Evolutionary conservation across 306 rosid species (phyloP), one percentile per base, ranked within the genome.

Genomic region (Coriaria nepalensis): DNA sequence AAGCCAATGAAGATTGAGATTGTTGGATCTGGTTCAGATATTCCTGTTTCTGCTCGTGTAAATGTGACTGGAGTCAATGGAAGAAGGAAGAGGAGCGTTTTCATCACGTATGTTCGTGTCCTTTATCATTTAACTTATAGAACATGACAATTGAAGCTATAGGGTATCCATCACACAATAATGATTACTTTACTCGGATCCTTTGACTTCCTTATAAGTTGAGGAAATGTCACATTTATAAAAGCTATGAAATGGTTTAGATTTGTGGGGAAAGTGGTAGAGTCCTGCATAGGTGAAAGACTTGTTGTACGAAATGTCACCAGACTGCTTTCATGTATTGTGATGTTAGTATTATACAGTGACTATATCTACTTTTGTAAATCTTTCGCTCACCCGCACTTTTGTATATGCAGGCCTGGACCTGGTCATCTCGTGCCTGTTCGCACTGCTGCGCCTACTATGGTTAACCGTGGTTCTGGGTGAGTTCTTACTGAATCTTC

Each of bases 1-100:
- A 90, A 65, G 71, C 98, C 94, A 45, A 90, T 90, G 94, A 90
- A 86, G 78, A 75, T 90, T 44, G 94, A 90, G 73, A 56, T 90
- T 47, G 81, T 90, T 43, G 98, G 98, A 48, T 38, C 80, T 39
- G 75, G 67, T 65, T 37, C 76, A 4, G 92, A 65, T 39, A 53
- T 79, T 57, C 92, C 98, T 32, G 40, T 85, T 45, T 61, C 82
- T 13, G 94, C 98, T 33, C 87, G 94, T 32, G 87, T 90, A 45
- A 90, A 85, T 61, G 95, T 90, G 6, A 72, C 81, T 40, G 95
- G 94, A 47, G 50, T 66, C 37, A 74, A 85, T 63, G 98, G 98
- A 45, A 83, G 73, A 69, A 71, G 62, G 68, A 85, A 75, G 70
- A 77, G 95, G 67, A 85, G 92, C 15, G 84, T 84, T 52, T 78